A percentile compares a stretch with the other conserved stretches of the same genome.
These are phyloP conservation scores for Elsinoe fawcettii DNA, from an alignment of 2,329 filamentous ascomycete genomes.

Conservation along the genomic window DNA sequence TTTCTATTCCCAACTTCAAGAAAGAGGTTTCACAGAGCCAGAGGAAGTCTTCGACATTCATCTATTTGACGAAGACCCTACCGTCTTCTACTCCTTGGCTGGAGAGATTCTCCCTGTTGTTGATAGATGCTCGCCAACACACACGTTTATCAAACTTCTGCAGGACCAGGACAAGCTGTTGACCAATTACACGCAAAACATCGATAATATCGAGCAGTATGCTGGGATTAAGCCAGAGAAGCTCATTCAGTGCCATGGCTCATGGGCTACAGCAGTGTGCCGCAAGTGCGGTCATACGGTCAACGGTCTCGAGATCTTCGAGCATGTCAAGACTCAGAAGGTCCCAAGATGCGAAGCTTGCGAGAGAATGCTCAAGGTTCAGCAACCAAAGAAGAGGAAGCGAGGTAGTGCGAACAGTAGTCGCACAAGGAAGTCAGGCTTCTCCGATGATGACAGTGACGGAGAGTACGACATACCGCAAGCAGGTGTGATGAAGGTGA, in stretches of 20 bases:
- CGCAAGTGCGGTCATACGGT: constrained; percentile 71
- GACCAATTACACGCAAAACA: constrained; percentile 98
- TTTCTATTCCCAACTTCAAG: constrained; percentile 76
- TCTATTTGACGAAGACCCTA: constrained; percentile 75
- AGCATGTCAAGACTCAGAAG: constrained; percentile 64
- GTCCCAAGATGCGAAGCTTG: constrained; percentile 76
- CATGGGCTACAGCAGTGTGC: constrained; percentile 86
- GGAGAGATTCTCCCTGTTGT: constrained; percentile 81
- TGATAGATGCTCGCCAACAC: constrained; percentile 72
- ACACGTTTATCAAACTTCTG: constrained; percentile 84
- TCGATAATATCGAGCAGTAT: constrained; percentile 84
- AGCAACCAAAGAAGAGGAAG: constrained; percentile 30
- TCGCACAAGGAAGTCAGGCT: constrained; percentile 37
- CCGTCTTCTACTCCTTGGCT: constrained; percentile 82
- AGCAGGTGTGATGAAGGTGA: constrained; percentile 70
- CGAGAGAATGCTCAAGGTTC: constrained; percentile 35
- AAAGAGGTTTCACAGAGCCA: constrained; percentile 71
- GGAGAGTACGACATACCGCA: constrained; percentile 58
- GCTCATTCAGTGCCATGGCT: constrained; percentile 92
- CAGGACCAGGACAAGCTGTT: constrained; percentile 83
- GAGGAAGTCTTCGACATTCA: constrained; percentile 93
- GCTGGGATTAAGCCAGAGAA: constrained; percentile 76
- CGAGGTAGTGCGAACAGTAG: constrained; percentile 39
- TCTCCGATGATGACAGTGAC: constrained; percentile 48
- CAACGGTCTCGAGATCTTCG: constrained; percentile 68